These are phyloP conservation scores for Teratosphaeria viscida DNA, from an alignment of 2,329 filamentous ascomycete species.

Conservation along the genomic window DNA sequence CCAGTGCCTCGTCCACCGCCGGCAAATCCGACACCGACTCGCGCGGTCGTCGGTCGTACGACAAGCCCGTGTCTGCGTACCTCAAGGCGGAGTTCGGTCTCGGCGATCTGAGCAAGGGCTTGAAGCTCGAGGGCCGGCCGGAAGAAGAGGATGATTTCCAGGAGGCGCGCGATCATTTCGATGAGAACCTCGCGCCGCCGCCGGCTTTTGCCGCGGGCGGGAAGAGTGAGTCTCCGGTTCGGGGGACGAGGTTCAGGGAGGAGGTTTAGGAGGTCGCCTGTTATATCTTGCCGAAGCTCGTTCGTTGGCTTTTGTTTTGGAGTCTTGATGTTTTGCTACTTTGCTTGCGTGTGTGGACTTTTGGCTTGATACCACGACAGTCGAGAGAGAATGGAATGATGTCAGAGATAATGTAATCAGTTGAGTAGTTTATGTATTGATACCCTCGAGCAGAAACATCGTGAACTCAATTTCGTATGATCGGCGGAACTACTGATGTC, in stretches of 20 bases:
- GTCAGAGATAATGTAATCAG: background rate
- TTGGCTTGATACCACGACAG: background rate
- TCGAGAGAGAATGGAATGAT: background rate
- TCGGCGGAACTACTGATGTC: no score
- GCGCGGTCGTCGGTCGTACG: conserved; percentile 16
- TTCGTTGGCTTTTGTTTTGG: background rate
- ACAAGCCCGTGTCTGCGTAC: background rate
- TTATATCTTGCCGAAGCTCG: background rate
- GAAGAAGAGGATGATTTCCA: conserved; percentile 30
- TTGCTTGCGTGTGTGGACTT: background rate
- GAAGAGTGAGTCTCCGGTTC: conserved; percentile 41
- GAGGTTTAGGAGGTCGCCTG: conserved; percentile 3
- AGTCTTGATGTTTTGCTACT: background rate
- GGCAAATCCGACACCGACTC: conserved; percentile 20
- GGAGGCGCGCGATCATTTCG: conserved; percentile 42
- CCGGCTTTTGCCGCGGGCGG: conserved; percentile 27
- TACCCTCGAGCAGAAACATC: background rate
- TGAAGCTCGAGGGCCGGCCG: conserved; percentile 10
- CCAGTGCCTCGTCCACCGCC: conserved; percentile 20
- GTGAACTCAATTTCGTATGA: no score
- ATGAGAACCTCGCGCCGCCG: conserved; percentile 35
- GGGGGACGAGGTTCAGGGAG: conserved; percentile 29
- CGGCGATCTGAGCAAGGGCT: conserved; percentile 7
- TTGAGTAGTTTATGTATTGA: background rate
- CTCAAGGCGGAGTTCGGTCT: conserved; percentile 9